Evolutionary conservation across 2,329 filamentous ascomycete genomes (phyloP), one percentile per base, ranked within the genome.

Genomic region (Stachybotrys echinatus): DNA sequence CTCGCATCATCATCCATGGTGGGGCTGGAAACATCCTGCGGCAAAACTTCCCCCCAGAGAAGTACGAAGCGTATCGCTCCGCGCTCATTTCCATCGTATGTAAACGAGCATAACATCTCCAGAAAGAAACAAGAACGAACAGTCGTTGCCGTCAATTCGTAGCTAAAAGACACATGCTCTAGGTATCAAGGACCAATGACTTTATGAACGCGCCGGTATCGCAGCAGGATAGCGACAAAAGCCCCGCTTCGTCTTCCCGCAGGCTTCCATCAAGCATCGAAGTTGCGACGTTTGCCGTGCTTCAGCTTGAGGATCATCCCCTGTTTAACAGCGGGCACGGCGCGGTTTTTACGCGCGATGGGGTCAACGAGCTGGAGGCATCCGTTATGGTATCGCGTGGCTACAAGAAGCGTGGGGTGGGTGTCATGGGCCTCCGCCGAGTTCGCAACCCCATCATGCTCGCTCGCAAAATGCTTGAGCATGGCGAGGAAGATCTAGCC

Each of bases 271-370:
- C 76, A 1, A 88, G 91, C 0, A 76, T 96, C 14, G 84, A 89
- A 49, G 80, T 84, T 1, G 89, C 89, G 2, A 85, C 86, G 2
- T 80, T 85, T 65, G 90, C 90, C 42, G 89, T 95, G 12, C 73
- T 75, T 1, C 76, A 85, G 22, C 80, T 96, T 17, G 91, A 96
- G 70, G 76, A 95, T 61, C 82, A 91, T 61, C 78, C 85, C 2
- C 79, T 95, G 5, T 95, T 94, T 77, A 96, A 96, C 71, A 84
- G 84, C 50, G 90, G 84, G 7, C 85, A 84, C 59, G 92, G 92
- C 48, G 88, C 90, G 47, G 90, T 95, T 19, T 96, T 95, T 67
- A 95, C 89, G 1, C 82, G 85, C 47, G 84, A 87, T 56, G 92
- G 91, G 18, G 79, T 84, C 54, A 91, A 92, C 65, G 88, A 96